Evolutionary conservation across 306 rosid species (phyloP), one percentile per base, ranked within the genome.

Genomic region (Lupinus albus): DNA sequence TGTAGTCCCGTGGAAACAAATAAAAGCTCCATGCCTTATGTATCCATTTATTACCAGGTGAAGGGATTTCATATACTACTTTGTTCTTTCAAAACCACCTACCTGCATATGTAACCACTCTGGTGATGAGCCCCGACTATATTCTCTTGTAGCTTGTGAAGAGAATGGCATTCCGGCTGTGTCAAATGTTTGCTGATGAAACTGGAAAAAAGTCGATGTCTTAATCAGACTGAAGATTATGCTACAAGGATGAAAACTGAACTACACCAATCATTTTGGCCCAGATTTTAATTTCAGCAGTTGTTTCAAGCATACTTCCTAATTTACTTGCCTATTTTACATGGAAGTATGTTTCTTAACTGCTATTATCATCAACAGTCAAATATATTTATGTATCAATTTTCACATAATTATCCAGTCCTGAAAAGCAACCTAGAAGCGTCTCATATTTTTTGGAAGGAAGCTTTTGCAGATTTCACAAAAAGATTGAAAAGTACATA

Each of bases 21-120:
- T 67, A 74, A 70, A 73, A 66, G 79, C 84, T 84, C 84, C 87
- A 60, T 55, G 80, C 77, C 73, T 84, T 54, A 72, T 71, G 78
- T 73, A 70, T 77, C 82, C 72, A 75, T 82, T 85, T 87, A 86
- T 79, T 84, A 75, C 76, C 71, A 66, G 60, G 46, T 67, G 67
- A 17, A 57, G 67, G 68, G 65, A 53, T 72, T 75, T 83, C 71
- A 56, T 15, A 35, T 75, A 72, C 73, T 87, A 88, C 8, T 87
- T 61, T 46, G 91, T 74, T 87, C 89, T 82, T 78, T 85, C 96
- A 53, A 87, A 92, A 72, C 89, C 83, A 18, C 96, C 84, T 32
- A 92, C 76, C 85, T 92, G 98, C 98, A 92, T 92, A 60, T 92
- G 98, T 78, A 92, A 71, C 98, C 96, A 92, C 46, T 92, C 91